Evolutionary conservation across 2,329 filamentous ascomycete genomes (phyloP), one percentile per base, ranked within the genome.

Genomic region (Cladorrhinum sp.): DNA sequence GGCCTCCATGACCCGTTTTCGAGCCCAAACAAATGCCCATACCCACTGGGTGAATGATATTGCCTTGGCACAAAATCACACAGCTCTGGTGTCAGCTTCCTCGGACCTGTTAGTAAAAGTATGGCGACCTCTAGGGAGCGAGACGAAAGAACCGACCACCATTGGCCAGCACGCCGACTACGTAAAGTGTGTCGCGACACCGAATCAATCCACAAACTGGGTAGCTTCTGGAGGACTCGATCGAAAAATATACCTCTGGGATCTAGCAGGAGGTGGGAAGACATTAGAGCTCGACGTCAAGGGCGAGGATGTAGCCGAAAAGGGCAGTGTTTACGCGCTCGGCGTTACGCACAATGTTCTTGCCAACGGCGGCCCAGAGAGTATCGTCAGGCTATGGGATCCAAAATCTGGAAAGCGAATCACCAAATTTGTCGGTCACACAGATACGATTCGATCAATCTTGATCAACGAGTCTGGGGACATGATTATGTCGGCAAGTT

Each of bases 11-110:
- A 85, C 85, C 55, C 82, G 77, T 23, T 87, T 88, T 71, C 84
- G 85, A 62, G 75, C 82, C 48, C 84, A 86, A 68, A 82, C 81
- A 16, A 82, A 85, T 66, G 92, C 93, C 8, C 93, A 97, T 74
- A 96, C 92, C 55, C 92, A 96, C 75, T 97, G 93, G 93, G 89
- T 97, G 77, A 97, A 96, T 76, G 93, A 96, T 74, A 91, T 97
- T 64, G 85, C 87, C 22, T 83, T 96, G 58, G 89, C 89, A 7
- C 85, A 92, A 71, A 85, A 87, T 69, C 91, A 93, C 70, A 81
- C 86, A 18, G 90, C 90, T 22, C 81, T 97, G 53, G 89, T 96
- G 29, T 96, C 93, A 9, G 92, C 90, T 20, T 96, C 92, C 3
- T 96, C 93, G n/a, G 93, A 97, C 73, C 86, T 95, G 63, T 92